Base-by-base conservation (phyloP, 2,329 filamentous ascomycete species). In the Aspergillus caelatus region DNA sequence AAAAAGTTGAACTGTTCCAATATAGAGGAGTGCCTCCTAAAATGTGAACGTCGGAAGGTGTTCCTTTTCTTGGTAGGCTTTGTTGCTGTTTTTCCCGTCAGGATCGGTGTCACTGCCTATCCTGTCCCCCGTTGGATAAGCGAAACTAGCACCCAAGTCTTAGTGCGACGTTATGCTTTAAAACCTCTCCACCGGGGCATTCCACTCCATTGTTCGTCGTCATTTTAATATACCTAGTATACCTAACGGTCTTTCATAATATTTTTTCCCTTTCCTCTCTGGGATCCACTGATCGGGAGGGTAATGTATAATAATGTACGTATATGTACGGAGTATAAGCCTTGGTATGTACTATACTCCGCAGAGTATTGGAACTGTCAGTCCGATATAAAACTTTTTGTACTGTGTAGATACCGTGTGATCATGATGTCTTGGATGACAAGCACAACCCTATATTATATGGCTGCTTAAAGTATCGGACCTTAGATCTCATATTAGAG, bases 141-240 rank as follows among this genome's bases (percentile, higher is more conserved):
- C 52, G 52, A 39, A 55, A 55, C 32, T 26, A 26, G 26, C 26
- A 19, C 12, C 11, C 16, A 41, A 55, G 30, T 39, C 23, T 55
- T 55, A 55, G 52, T 55, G 52, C 21, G 52, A 55, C 52, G 32
- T 39, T 55, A 39, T 55, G 52, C 52, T 55, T 55, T 16, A 23
- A 55, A 55, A 55, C 21, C 32, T 36, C 52, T 39, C 52, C 52
- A 39, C 52, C 52, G 52, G 52, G 26, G 16, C n/a, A 55, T 55
- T 39, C 32, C 52, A 39, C 52, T 55, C 32, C 52, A 54, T 54
- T 36, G 52, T 21, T 54, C n/a, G 16, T 54, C 52, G 52, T 54
- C 52, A 54, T 54, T 54, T 50, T 36, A 54, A 36, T 54, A 36
- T 54, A 34, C 32, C 32, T 4, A 54, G 21, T 54, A 54, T 39